phyloP scores from a whole-genome alignment of 805 yeast genomes.

The Clavispora carvajalis region DNA sequence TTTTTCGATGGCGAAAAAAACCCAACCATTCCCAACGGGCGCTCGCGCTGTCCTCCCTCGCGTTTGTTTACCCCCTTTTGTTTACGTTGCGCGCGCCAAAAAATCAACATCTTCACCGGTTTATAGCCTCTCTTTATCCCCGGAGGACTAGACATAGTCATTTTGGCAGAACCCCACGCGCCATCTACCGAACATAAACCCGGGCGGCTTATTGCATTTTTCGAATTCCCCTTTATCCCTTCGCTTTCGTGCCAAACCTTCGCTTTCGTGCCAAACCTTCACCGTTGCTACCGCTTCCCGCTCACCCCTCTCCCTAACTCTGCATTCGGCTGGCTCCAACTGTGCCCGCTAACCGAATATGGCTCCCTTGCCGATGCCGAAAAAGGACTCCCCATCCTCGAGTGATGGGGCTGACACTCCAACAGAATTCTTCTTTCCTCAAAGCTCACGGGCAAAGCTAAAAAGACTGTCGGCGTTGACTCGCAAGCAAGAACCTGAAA shows the following conservation, averaged over 20 bases:
- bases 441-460: not conserved
- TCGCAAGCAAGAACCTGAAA: slow-evolving; percentile 6
- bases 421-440: not conserved
- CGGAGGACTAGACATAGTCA: slow-evolving; percentile 1
- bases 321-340: not conserved
- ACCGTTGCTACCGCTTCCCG: not conserved
- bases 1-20: too few relatives aligned
- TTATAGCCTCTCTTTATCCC: not conserved
- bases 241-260: too few relatives aligned
- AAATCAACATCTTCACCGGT: slow-evolving; percentile 1
- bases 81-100: slow-evolving; percentile 8
- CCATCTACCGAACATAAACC: not conserved
- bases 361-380: not conserved
- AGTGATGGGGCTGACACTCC: not conserved
- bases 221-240: not conserved
- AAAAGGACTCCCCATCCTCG: not conserved
- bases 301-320: not conserved
- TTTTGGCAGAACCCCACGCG: not conserved
- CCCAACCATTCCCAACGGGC: not conserved
- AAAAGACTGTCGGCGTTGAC: not conserved
- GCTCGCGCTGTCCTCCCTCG: slow-evolving; percentile 4
- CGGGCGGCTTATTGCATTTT: too few relatives aligned
- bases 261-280: too few relatives aligned
- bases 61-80: slow-evolving; percentile 18
- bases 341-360: not conserved